Base-by-base conservation (phyloP, 140 eudicot genomes). In the Senecio squalidus region DNA sequence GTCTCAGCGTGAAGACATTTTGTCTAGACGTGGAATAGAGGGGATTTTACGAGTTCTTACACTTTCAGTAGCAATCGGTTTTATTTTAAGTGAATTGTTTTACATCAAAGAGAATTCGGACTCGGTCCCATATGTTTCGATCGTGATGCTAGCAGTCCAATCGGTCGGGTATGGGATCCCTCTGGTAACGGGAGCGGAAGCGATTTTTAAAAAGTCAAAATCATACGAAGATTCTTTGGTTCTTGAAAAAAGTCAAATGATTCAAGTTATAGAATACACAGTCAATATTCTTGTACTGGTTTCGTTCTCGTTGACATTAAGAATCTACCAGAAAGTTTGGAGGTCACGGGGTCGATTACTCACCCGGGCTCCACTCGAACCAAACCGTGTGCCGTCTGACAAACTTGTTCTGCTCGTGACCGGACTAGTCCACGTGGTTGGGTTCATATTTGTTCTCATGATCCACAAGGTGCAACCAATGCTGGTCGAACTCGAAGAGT, bases 301-400 rank as follows among this genome's bases (percentile, higher is more conserved):
- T 57, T 76, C 92, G 2, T 84, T 92, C 51, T 81, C 81, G 4
- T 15, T 82, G 25, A 87, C 88, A 0, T 52, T 87, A 18, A 73
- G 92, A 70, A 74, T 92, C 10, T 69, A 51, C 62, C 96, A 92
- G 34, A 92, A 84, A 72, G 98, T 92, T 70, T 84, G 96, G 94
- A 77, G 78, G 68, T 74, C 92, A 11, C 84, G 96, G 3, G 58
- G 75, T 45, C 68, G 84, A 43, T 58, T 92, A 60, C 83, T 77
- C 47, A 64, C 83, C 8, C 80, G 82, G 45, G 49, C 74, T 64
- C 89, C 97, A 6, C 74, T 56, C 21, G 94, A 83, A 74, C 76
- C 83, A 5, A 73, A 70, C 67, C 82, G 85, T 27, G 82, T 84
- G 23, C 98, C 98, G 0, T 67, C 78, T 36, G 98, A 92, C 43